These are phyloP conservation scores for Solanum sitiens DNA, from an alignment of 257 asterid species.

Conservation along the genomic window DNA sequence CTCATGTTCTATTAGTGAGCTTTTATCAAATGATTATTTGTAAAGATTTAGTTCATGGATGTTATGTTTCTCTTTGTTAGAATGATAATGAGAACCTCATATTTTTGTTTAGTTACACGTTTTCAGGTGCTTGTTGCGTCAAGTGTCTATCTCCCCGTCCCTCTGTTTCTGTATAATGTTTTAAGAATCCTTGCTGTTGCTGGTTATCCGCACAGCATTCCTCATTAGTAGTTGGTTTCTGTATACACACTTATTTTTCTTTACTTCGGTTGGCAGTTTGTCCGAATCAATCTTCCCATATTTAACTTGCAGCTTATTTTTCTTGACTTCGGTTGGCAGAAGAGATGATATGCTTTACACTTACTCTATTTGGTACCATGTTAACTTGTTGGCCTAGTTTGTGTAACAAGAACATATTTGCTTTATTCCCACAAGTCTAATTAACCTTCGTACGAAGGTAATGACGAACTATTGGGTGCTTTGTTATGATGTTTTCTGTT, in stretches of 20 bases:
- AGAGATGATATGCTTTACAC: constrained; percentile 5
- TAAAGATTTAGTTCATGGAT: not conserved
- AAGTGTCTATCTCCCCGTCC: not conserved
- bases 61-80: not conserved
- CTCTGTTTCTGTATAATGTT: not conserved
- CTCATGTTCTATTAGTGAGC: not conserved
- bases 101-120: not conserved
- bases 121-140: not conserved
- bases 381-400: constrained; percentile 4
- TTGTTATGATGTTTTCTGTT: not conserved
- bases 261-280: not conserved
- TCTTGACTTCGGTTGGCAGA: not conserved
- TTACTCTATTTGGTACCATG: not conserved
- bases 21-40: not conserved
- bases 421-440: not conserved
- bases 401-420: not conserved
- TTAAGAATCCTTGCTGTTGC: not conserved
- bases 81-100: not conserved
- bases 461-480: not conserved
- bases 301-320: not conserved
- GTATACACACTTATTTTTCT: not conserved
- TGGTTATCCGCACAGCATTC: not conserved
- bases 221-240: not conserved
- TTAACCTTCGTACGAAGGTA: not conserved
- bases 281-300: not conserved